These are phyloP conservation scores for Hanseniaspora meyeri DNA, from an alignment of 805 yeast species.

Conservation along the genomic window DNA sequence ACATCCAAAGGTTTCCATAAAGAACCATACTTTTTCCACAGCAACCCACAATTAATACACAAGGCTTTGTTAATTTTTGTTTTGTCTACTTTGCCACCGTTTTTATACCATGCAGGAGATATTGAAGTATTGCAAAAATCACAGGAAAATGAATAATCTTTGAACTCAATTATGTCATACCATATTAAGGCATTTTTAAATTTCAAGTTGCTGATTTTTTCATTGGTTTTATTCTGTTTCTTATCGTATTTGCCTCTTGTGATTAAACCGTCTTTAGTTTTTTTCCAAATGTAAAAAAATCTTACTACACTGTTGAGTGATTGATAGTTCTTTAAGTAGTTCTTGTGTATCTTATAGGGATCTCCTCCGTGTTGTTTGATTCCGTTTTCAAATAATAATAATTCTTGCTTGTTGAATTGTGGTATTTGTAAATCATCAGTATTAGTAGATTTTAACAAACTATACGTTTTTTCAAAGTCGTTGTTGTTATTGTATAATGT, in stretches of 20 bases:
- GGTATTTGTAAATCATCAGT: constrained; percentile 68
- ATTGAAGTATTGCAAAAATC: constrained; percentile 48
- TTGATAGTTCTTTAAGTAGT: constrained; percentile 47
- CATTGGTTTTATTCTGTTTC: constrained; percentile 27
- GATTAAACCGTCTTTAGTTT: constrained; percentile 56
- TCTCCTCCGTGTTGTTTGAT: constrained; percentile 66
- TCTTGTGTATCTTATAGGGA: constrained; percentile 9
- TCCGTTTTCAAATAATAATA: constrained; percentile 58
- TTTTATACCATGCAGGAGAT: constrained; percentile 29
- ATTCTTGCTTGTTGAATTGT: constrained; percentile 51
- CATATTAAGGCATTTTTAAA: constrained; percentile 38
- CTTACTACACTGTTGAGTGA: constrained; percentile 69
- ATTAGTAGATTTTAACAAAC: constrained; percentile 32
- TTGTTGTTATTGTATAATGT: constrained; percentile 42
- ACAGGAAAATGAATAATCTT: constrained; percentile 53
- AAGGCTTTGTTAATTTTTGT: constrained; percentile 36
- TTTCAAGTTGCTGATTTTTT: neutral
- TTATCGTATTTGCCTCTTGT: constrained; percentile 77
- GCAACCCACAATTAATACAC: constrained; percentile 73
- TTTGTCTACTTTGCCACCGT: neutral
- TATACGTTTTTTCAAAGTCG: constrained; percentile 39
- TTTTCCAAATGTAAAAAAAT: constrained; percentile 85
- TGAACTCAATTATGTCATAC: constrained; percentile 46
- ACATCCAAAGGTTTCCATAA: constrained; percentile 73
- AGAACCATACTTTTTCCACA: constrained; percentile 86